These are phyloP conservation scores for Neurospora intermedia DNA, from an alignment of 495 filamentous ascomycete species.

Conservation along the genomic window DNA sequence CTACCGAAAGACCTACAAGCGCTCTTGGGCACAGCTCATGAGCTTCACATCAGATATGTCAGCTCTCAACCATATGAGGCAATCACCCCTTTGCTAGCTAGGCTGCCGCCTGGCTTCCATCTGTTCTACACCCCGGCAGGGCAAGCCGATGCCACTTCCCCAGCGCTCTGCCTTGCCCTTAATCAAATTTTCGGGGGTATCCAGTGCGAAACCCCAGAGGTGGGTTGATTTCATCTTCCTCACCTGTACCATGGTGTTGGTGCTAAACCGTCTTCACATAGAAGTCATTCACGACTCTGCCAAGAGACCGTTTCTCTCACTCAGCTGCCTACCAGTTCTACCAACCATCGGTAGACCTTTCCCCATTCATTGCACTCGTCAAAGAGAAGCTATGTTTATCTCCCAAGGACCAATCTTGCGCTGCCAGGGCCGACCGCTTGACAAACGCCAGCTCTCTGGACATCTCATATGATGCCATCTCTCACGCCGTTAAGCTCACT, in stretches of 20 bases:
- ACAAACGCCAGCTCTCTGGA: constrained; percentile 53
- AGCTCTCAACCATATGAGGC: constrained; percentile 44
- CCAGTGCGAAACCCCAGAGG: constrained; percentile 41
- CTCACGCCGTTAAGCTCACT: constrained; percentile 51
- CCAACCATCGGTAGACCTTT: constrained; percentile 45
- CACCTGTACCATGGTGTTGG: neutral
- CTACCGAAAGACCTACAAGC: constrained; percentile 57
- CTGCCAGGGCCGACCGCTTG: constrained; percentile 22
- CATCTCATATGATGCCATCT: constrained; percentile 65
- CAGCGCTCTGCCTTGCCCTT: constrained; percentile 50
- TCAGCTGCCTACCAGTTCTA: constrained; percentile 61
- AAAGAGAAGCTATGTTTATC: constrained; percentile 43
- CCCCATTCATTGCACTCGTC: constrained; percentile 46
- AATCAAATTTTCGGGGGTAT: constrained; percentile 49
- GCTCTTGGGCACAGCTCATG: constrained; percentile 55
- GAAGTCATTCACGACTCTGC: constrained; percentile 58
- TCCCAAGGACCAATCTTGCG: constrained; percentile 23
- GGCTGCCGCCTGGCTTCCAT: constrained; percentile 73
- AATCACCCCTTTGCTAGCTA: constrained; percentile 59
- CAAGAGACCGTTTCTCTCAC: constrained; percentile 54
- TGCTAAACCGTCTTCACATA: constrained; percentile 20
- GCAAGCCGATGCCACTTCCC: constrained; percentile 26
- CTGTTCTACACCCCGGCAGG: constrained; percentile 59
- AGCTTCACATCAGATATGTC: constrained; percentile 75
- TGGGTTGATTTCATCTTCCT: constrained; percentile 13